These are phyloP conservation scores for Prunus dulcis DNA, from an alignment of 306 rosid genomes.

Conservation along the genomic window DNA sequence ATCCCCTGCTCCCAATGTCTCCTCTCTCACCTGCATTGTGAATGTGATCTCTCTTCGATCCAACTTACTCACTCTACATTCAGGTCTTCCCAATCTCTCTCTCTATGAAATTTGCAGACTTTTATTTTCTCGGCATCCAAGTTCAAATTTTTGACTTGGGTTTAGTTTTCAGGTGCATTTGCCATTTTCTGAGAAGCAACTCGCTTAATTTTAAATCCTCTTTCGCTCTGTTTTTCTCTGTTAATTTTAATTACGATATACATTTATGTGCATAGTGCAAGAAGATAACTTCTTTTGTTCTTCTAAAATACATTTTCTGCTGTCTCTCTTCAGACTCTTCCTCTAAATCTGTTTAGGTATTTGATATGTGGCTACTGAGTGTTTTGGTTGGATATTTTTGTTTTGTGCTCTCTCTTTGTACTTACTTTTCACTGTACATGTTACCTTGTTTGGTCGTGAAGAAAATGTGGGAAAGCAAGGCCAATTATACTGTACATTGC, in stretches of 20 bases:
- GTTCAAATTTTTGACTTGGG: neutral
- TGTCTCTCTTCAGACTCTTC: no score
- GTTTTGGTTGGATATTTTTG: neutral
- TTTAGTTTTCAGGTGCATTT: slow-evolving; percentile 10
- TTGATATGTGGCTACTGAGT: neutral
- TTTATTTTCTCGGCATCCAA: neutral
- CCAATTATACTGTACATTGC: neutral
- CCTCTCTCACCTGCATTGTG: slow-evolving; percentile 34
- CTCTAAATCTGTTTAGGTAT: slow-evolving; percentile 2
- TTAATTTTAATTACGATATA: no score
- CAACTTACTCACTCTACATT: slow-evolving; percentile 22
- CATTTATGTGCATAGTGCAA: no score
- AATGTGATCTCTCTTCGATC: slow-evolving; percentile 38
- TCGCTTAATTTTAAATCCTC: slow-evolving; percentile 4
- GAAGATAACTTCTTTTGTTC: no score
- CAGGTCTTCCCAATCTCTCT: slow-evolving; percentile 32
- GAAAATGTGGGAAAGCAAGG: slow-evolving; percentile 25
- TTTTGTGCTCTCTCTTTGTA: neutral
- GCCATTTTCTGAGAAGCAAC: neutral
- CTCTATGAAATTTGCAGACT: neutral
- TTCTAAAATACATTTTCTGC: no score
- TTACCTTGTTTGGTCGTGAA: slow-evolving; percentile 23
- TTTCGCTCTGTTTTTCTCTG: neutral
- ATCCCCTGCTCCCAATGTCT: slow-evolving; percentile 21
- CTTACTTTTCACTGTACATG: neutral